Evolutionary conservation across 371 early-diverging fungal genomes (phyloP).

Genomic region (Nematocida sp.): DNA sequence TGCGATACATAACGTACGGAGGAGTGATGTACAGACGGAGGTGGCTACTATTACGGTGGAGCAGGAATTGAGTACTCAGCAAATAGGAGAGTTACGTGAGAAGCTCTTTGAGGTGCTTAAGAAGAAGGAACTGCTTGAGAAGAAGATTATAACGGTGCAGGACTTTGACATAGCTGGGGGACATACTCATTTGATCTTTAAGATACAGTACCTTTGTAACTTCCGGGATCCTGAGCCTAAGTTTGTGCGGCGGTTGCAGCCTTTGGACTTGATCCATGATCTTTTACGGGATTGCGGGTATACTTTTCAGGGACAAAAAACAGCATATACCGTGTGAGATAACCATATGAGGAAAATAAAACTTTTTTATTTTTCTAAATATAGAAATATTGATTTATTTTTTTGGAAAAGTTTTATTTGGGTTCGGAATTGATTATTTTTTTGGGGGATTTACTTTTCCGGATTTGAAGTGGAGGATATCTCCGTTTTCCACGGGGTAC

Average conservation of each 20-base stretch:
- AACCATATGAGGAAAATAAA: too few species aligned
- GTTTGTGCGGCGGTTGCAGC: slow-evolving; percentile 45
- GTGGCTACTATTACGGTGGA: slow-evolving; percentile 50
- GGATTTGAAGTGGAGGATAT: slow-evolving; percentile 68
- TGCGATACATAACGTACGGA: slow-evolving; percentile 63
- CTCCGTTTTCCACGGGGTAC: slow-evolving; percentile 87
- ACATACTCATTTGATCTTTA: slow-evolving; percentile 46
- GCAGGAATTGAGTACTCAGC: slow-evolving; percentile 43
- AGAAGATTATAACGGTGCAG: slow-evolving; percentile 54
- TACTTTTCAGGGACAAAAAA: slow-evolving; percentile 34
- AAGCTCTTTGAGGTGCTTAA: slow-evolving; percentile 39
- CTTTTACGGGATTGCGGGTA: slow-evolving; percentile 4
- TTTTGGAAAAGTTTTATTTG: too few species aligned
- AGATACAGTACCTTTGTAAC: slow-evolving; percentile 62
- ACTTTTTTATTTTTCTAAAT: too few species aligned
- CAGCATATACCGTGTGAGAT: too few species aligned
- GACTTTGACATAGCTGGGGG: slow-evolving; percentile 46
- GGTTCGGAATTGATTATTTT: slow-evolving; percentile 10
- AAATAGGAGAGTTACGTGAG: slow-evolving; percentile 53
- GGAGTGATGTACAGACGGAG: slow-evolving; percentile 62
- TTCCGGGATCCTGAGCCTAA: slow-evolving; percentile 61
- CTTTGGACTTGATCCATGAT: slow-evolving; percentile 54
- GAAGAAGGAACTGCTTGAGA: slow-evolving; percentile 50
- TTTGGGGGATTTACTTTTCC: slow-evolving; percentile 48
- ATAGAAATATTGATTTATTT: too few species aligned